Evolutionary conservation across 805 yeast species (phyloP).

Genomic region (Yamadazyma tumulicola): DNA sequence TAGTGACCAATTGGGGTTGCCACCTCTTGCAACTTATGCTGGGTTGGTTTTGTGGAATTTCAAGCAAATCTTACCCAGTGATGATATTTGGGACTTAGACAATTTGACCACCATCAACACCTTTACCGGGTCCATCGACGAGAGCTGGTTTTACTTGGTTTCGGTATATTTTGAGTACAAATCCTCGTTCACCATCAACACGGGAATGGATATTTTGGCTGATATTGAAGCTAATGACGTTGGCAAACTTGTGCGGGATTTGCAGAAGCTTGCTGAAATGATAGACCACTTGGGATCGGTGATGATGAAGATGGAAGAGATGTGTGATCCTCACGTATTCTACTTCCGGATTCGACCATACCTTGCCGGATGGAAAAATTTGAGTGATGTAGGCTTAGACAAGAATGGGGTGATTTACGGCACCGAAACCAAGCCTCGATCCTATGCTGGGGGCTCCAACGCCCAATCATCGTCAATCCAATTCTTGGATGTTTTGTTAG

Average conservation of each 20-base stretch:
- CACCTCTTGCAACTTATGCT: conserved; percentile 87
- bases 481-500: conserved; percentile 72
- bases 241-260: conserved; percentile 35
- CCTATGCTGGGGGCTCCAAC: conserved; percentile 85
- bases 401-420: conserved; percentile 77
- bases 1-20: conserved; percentile 61
- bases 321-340: conserved; percentile 92
- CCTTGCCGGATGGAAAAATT: conserved; percentile 91
- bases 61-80: conserved; percentile 53
- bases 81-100: conserved; percentile 50
- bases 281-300: conserved; percentile 73
- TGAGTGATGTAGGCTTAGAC: conserved; percentile 77
- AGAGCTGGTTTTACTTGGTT: conserved; percentile 89
- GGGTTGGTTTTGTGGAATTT: conserved; percentile 88
- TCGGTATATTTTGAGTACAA: conserved; percentile 81
- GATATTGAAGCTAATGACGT: conserved; percentile 49
- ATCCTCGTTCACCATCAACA: conserved; percentile 68
- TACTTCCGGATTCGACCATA: conserved; percentile 84
- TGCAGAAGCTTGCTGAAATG: conserved; percentile 68
- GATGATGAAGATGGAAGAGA: conserved; percentile 80
- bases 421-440: conserved; percentile 49
- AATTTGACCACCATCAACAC: conserved; percentile 77
- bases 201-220: conserved; percentile 66
- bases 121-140: conserved; percentile 87
- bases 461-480: conserved; percentile 92